Evolutionary conservation across 306 rosid genomes (phyloP).

Genomic region (Lathyrus oleraceus): DNA sequence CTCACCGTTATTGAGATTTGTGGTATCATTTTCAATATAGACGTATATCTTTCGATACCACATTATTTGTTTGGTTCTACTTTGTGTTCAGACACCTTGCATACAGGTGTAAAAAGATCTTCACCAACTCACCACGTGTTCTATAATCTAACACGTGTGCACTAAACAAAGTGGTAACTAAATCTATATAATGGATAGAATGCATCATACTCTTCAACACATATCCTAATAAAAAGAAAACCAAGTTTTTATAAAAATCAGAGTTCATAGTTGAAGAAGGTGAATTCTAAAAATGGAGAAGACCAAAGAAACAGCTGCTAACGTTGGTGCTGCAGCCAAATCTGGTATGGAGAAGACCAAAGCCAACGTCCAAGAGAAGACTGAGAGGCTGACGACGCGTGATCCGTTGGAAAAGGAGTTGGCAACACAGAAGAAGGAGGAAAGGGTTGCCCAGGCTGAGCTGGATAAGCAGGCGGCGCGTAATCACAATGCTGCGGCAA

Average conservation of each 20-base stretch:
- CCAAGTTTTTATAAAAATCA: too few relatives aligned
- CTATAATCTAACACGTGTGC: not conserved
- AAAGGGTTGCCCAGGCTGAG: constrained; percentile 49
- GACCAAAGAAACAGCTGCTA: constrained; percentile 58
- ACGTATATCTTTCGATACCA: too few relatives aligned
- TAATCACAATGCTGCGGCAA: too few relatives aligned
- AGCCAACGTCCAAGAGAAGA: constrained; percentile 73
- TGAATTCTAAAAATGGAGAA: constrained; percentile 49
- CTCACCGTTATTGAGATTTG: too few relatives aligned
- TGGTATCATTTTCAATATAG: too few relatives aligned
- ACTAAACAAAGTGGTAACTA: not conserved
- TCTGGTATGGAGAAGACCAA: constrained; percentile 86
- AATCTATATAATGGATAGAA: not conserved
- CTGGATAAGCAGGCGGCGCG: constrained; percentile 46
- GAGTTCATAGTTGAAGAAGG: not conserved
- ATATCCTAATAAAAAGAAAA: too few relatives aligned
- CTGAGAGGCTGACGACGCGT: constrained; percentile 54
- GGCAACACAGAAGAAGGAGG: constrained; percentile 55
- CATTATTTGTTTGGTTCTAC: too few relatives aligned
- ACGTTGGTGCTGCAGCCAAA: constrained; percentile 73
- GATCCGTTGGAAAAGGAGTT: constrained; percentile 61
- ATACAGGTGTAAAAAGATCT: not conserved
- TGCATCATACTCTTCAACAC: not conserved
- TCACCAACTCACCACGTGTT: not conserved
- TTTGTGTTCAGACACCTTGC: too few relatives aligned